phyloP scores from a whole-genome alignment of 257 asterid species.

The Solanum clarkiae region DNA sequence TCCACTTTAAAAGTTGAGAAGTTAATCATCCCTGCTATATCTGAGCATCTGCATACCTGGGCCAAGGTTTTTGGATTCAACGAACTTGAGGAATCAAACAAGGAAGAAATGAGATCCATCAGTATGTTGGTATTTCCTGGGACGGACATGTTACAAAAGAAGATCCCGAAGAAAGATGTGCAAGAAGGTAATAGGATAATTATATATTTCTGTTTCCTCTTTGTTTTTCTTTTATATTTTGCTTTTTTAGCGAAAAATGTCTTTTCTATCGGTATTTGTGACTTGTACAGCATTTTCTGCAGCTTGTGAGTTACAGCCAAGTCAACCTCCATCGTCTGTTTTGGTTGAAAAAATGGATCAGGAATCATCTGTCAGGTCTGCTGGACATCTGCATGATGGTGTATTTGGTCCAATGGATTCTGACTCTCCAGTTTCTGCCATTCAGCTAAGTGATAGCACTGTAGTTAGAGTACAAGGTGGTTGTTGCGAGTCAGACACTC shows the following conservation, averaged over 20 bases:
- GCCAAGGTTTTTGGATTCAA: slow-evolving; percentile 59
- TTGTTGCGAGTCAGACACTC: background rate
- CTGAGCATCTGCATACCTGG: slow-evolving; percentile 81
- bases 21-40: slow-evolving; percentile 72
- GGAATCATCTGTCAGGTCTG: slow-evolving; percentile 20
- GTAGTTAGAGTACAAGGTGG: background rate
- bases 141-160: slow-evolving; percentile 77
- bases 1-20: slow-evolving; percentile 50
- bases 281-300: background rate
- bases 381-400: slow-evolving; percentile 4
- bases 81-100: slow-evolving; percentile 42
- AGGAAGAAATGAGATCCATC: slow-evolving; percentile 52
- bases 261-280: background rate
- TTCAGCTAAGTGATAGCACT: background rate
- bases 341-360: slow-evolving; percentile 15
- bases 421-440: background rate
- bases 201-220: background rate
- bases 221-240: background rate
- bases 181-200: slow-evolving; percentile 27
- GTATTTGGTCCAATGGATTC: background rate
- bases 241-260: background rate
- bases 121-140: slow-evolving; percentile 88
- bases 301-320: background rate
- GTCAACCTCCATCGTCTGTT: slow-evolving; percentile 14
- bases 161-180: slow-evolving; percentile 27